A percentile compares a stretch with the other conserved stretches of the same genome.
phyloP scores from a whole-genome alignment of 2,329 filamentous ascomycete genomes.

The Lojkania enalia region DNA sequence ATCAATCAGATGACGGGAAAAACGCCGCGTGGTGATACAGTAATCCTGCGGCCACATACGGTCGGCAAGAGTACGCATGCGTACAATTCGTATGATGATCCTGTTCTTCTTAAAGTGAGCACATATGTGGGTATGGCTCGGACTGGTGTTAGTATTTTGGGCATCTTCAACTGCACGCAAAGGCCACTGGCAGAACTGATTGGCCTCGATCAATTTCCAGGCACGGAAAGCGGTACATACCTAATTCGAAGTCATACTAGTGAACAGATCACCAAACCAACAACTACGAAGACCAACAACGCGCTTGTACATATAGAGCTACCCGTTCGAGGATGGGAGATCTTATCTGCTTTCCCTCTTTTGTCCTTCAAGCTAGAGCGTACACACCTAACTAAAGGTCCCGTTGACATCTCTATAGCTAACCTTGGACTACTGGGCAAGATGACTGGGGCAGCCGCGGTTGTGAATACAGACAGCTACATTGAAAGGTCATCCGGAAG shows the following conservation, averaged over 20 bases:
- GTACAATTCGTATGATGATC: slow-evolving; percentile 77
- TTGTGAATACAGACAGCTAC: slow-evolving; percentile 65
- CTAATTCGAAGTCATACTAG: slow-evolving; percentile 73
- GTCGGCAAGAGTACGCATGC: slow-evolving; percentile 72
- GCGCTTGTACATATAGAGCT: slow-evolving; percentile 65
- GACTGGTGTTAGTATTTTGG: slow-evolving; percentile 76
- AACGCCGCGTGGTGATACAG: slow-evolving; percentile 71
- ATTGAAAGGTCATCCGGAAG: slow-evolving; percentile 60
- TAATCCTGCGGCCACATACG: slow-evolving; percentile 78
- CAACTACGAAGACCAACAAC: slow-evolving; percentile 51
- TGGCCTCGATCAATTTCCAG: slow-evolving; percentile 72
- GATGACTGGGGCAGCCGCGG: slow-evolving; percentile 84
- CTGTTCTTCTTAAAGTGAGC: slow-evolving; percentile 73
- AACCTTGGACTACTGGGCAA: slow-evolving; percentile 80
- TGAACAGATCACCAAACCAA: slow-evolving; percentile 62
- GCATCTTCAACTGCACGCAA: slow-evolving; percentile 78
- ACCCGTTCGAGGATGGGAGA: slow-evolving; percentile 72
- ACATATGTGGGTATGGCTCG: slow-evolving; percentile 71
- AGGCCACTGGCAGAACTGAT: slow-evolving; percentile 69
- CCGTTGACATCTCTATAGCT: slow-evolving; percentile 58
- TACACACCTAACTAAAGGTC: slow-evolving; percentile 43
- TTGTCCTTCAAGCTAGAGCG: slow-evolving; percentile 55
- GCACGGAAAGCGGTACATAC: slow-evolving; percentile 65
- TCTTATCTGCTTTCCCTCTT: slow-evolving; percentile 74
- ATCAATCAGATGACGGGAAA: slow-evolving; percentile 80